A percentile compares a stretch with the other conserved stretches of the same genome.
Evolutionary conservation across 1,139 yeast genomes (phyloP).

Genomic region (Nakaseomyces glabratus): DNA sequence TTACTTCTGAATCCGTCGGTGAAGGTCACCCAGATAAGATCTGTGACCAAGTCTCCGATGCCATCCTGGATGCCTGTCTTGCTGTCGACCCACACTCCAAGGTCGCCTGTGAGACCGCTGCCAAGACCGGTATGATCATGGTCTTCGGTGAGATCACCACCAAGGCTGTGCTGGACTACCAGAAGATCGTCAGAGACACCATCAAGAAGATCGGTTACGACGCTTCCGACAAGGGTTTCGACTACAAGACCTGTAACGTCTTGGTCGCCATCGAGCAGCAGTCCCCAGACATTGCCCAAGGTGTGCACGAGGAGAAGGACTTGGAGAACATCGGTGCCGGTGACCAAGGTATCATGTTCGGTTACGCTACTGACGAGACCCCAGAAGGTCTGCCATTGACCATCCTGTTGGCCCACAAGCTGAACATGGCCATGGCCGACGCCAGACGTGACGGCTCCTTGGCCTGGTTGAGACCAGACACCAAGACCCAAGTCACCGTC

Average conservation of each 20-base stretch:
- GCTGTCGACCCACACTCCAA: conserved; percentile 90
- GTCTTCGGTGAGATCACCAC: conserved; percentile 98
- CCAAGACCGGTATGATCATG: conserved; percentile 97
- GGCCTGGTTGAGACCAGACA: conserved; percentile 96
- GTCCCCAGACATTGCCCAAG: conserved; percentile 97
- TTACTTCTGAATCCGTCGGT: conserved; percentile 93
- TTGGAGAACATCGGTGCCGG: conserved; percentile 97
- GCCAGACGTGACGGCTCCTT: conserved; percentile 93
- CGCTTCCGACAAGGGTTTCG: conserved; percentile 88
- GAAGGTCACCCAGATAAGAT: conserved; percentile 99
- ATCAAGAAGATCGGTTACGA: conserved; percentile 97
- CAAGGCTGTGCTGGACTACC: conserved; percentile 87
- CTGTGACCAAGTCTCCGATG: conserved; percentile 97
- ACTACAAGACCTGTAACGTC: conserved; percentile 97
- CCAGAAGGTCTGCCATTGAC: conserved; percentile 94
- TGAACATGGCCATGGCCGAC: conserved; percentile 87
- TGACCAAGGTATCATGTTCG: conserved; percentile 99
- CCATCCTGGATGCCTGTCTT: conserved; percentile 92
- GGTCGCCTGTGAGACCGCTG: conserved; percentile 97
- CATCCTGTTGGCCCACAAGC: conserved; percentile 81
- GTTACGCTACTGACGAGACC: conserved; percentile 97
- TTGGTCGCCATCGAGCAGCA: conserved; percentile 98
- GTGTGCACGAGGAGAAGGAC: conserved; percentile 93
- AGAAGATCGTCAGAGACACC: conserved; percentile 92
- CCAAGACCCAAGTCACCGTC: conserved; percentile 97